Conservation (phyloP, 352 stramenopile species). For the Bremia lactucae region DNA sequence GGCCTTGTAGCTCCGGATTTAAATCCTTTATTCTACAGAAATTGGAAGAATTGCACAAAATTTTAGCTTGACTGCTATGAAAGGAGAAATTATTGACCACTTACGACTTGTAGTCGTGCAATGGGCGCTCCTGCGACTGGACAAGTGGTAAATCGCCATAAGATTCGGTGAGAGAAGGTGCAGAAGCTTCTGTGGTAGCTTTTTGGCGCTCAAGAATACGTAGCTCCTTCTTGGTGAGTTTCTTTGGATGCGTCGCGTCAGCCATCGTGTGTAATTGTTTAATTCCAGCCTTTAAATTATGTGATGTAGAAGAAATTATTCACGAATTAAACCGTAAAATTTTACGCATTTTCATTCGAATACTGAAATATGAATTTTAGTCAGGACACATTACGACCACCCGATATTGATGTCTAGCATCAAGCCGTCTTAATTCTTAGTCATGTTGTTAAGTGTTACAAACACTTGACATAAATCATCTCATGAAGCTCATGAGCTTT, state of each 20-base stretch:
- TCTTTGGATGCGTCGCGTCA: slow-evolving; percentile 50
- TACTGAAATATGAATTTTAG: no score
- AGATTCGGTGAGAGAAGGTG: slow-evolving; percentile 67
- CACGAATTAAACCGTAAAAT: no score
- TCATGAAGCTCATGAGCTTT: no score
- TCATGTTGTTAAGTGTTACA: no score
- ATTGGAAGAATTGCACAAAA: not conserved
- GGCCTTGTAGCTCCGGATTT: slow-evolving; percentile 65
- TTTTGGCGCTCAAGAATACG: slow-evolving; percentile 83
- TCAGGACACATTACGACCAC: no score
- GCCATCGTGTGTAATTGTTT: slow-evolving; percentile 25
- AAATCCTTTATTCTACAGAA: slow-evolving; percentile 33
- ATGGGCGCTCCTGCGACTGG: slow-evolving; percentile 78
- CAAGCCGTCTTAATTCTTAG: no score
- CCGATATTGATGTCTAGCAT: no score
- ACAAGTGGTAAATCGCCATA: slow-evolving; percentile 86
- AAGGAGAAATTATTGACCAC: slow-evolving; percentile 27
- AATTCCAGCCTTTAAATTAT: not conserved
- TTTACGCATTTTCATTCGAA: not conserved
- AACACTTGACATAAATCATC: no score
- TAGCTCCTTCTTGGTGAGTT: slow-evolving; percentile 86
- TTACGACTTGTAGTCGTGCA: slow-evolving; percentile 54
- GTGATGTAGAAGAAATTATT: no score
- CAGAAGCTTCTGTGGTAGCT: slow-evolving; percentile 45
- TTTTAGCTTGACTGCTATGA: not conserved